phyloP scores from a whole-genome alignment of 148 eudicot genomes.

The Fallopia convolvulus region DNA sequence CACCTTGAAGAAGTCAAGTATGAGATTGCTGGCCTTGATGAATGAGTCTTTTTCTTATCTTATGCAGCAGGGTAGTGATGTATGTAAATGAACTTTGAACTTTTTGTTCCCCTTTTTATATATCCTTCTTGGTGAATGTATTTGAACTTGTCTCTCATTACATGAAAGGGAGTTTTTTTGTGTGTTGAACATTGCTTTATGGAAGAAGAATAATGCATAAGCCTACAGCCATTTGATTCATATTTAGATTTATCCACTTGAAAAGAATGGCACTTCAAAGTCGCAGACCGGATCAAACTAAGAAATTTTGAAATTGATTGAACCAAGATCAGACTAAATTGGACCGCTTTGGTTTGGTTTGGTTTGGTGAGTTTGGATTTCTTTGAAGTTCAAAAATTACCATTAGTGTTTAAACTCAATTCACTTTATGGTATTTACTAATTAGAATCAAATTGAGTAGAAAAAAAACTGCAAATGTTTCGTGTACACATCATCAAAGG shows the following conservation, averaged over 20 bases:
- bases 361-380: no score
- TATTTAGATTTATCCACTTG: no score
- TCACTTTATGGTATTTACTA: no score
- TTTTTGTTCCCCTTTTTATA: neutral
- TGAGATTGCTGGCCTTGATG: conserved; percentile 75
- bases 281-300: no score
- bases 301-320: no score
- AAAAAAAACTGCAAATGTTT: neutral
- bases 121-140: neutral
- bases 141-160: neutral
- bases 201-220: neutral
- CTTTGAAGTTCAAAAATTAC: no score
- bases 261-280: no score
- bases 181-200: neutral
- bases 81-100: neutral
- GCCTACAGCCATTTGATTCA: neutral
- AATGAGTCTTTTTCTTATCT: conserved; percentile 12
- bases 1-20: conserved; percentile 45
- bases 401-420: no score
- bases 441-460: no score
- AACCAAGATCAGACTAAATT: no score
- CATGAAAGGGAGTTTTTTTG: neutral
- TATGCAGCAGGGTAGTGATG: neutral
- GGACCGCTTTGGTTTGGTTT: no score
- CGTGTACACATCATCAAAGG: neutral